Evolutionary conservation across 139 green algal genomes (phyloP).

Genomic region (Klebsormidium nitens): DNA sequence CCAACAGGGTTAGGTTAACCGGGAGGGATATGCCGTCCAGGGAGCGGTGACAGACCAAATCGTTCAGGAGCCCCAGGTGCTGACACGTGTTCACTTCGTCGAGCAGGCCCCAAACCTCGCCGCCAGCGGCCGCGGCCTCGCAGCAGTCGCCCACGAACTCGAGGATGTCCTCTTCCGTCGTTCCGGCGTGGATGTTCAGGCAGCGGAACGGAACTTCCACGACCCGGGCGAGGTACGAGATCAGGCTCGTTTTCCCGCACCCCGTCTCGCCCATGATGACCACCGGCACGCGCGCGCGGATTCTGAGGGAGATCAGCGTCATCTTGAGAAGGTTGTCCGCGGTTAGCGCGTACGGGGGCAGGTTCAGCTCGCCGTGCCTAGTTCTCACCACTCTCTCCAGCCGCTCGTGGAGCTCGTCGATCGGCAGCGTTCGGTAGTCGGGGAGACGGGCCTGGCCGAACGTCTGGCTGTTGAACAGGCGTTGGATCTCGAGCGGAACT

Average conservation of each 20-base stretch:
- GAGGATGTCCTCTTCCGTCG: constrained; percentile 13
- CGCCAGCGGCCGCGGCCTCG: not conserved
- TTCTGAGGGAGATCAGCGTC: constrained; percentile 10
- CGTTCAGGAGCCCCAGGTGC: constrained; percentile 24
- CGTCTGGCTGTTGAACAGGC: not conserved
- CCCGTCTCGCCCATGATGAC: constrained; percentile 33
- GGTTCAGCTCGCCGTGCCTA: not conserved
- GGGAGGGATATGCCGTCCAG: not conserved
- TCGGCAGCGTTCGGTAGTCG: not conserved
- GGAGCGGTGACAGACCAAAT: constrained; percentile 7
- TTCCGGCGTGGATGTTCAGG: constrained; percentile 37
- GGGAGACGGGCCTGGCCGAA: not conserved
- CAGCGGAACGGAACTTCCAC: constrained; percentile 8
- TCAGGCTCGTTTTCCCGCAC: constrained; percentile 40
- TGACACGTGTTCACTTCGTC: constrained; percentile 40
- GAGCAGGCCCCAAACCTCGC: constrained; percentile 21
- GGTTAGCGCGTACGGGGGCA: constrained; percentile 14
- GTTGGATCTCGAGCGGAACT: constrained; percentile 11
- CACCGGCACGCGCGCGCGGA: constrained; percentile 15
- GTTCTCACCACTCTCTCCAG: not conserved
- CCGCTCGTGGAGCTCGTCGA: not conserved
- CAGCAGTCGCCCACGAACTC: constrained; percentile 2
- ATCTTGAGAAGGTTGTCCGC: constrained; percentile 36
- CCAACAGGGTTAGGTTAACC: constrained; percentile 10
- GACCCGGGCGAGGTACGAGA: constrained; percentile 19